Percentiles rank a stretch among this genome's conserved stretches.
phyloP scores from a whole-genome alignment of 2,329 filamentous ascomycete species.

The Dactylellina drechsleri region DNA sequence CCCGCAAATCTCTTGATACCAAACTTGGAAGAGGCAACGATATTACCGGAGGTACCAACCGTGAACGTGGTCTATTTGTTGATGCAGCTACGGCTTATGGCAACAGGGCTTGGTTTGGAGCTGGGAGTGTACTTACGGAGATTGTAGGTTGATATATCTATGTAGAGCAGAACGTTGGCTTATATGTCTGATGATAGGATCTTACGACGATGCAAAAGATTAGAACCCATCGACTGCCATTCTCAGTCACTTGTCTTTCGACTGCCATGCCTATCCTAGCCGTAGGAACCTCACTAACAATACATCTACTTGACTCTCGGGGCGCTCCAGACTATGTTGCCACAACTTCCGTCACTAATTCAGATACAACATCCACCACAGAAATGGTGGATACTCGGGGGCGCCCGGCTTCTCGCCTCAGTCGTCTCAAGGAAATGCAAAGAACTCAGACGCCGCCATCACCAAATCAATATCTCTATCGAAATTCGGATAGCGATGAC shows the following conservation, averaged over 20 bases:
- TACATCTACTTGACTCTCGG: slow-evolving; percentile 84
- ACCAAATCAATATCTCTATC: background rate
- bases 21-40: slow-evolving; percentile 7
- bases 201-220: slow-evolving; percentile 56
- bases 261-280: slow-evolving; percentile 74
- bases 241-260: slow-evolving; percentile 84
- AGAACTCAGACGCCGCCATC: slow-evolving; percentile 59
- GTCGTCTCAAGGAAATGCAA: slow-evolving; percentile 56
- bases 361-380: background rate
- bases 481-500: slow-evolving; percentile 59
- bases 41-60: slow-evolving; percentile 6
- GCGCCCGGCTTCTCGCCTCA: slow-evolving; percentile 24
- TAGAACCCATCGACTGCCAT: slow-evolving; percentile 70
- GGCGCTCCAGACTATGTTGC: slow-evolving; percentile 17
- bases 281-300: slow-evolving; percentile 80
- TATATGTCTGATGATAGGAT: slow-evolving; percentile 16
- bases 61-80: slow-evolving; percentile 55
- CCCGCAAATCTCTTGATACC: slow-evolving; percentile 14
- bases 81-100: slow-evolving; percentile 48
- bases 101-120: slow-evolving; percentile 43
- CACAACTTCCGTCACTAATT: slow-evolving; percentile 12
- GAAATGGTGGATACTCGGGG: slow-evolving; percentile 56
- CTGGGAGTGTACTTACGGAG: slow-evolving; percentile 43
- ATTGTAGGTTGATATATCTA: slow-evolving; percentile 32
- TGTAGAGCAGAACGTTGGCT: background rate